Evolutionary conservation across 306 rosid genomes (phyloP).

Genomic region (Citrullus amarus): DNA sequence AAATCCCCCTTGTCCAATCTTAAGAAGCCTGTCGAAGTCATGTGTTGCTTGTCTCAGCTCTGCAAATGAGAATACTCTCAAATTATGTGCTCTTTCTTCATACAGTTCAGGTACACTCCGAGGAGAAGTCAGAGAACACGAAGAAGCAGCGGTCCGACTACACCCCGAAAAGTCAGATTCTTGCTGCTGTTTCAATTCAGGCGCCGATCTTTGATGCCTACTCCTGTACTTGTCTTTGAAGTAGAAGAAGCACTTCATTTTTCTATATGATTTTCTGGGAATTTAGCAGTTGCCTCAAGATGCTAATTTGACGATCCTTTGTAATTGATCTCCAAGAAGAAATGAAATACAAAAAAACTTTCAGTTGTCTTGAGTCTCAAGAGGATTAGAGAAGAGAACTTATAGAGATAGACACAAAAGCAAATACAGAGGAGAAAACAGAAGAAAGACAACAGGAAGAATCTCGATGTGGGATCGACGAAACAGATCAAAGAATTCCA

Average conservation of each 20-base stretch:
- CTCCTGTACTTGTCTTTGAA: conserved; percentile 35
- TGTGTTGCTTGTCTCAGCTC: conserved; percentile 60
- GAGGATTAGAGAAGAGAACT: not conserved
- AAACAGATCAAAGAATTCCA: not conserved
- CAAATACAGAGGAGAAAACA: not conserved
- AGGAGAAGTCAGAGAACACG: conserved; percentile 35
- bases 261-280: not conserved
- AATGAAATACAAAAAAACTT: not conserved
- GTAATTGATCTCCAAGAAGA: not conserved
- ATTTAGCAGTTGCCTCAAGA: not conserved
- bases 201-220: conserved; percentile 52
- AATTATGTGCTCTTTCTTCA: conserved; percentile 66
- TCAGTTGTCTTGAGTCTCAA: not conserved
- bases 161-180: conserved; percentile 29
- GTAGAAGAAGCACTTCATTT: conserved; percentile 67
- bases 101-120: conserved; percentile 68
- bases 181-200: conserved; percentile 38
- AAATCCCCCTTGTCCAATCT: conserved; percentile 94
- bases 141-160: conserved; percentile 36
- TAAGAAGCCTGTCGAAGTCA: conserved; percentile 46
- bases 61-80: conserved; percentile 39
- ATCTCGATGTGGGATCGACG: not conserved
- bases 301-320: not conserved
- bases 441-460: not conserved
- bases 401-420: not conserved